These are phyloP conservation scores for Trypanosoma mega DNA, from an alignment of 208 protist genomes.

Conservation along the genomic window DNA sequence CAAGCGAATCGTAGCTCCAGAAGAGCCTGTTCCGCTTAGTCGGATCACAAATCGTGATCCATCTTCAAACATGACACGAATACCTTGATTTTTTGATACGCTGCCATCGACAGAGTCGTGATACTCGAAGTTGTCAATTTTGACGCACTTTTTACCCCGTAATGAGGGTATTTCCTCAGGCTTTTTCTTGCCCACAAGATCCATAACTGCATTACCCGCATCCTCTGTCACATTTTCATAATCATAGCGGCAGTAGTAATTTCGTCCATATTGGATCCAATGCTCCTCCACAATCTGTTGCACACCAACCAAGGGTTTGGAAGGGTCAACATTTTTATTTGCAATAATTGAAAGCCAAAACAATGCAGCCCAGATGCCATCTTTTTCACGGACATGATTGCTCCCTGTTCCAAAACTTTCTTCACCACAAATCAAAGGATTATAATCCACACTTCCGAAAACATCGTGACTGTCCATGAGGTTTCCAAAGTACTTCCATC, in stretches of 20 bases:
- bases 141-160: conserved; percentile 40
- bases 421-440: conserved; percentile 96
- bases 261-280: conserved; percentile 95
- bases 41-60: conserved; percentile 96
- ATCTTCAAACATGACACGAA: conserved; percentile 95
- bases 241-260: conserved; percentile 97
- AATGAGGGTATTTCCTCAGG: conserved; percentile 45
- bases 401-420: conserved; percentile 98
- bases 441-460: conserved; percentile 60
- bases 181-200: conserved; percentile 31
- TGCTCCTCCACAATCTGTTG: conserved; percentile 91
- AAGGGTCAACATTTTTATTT: conserved; percentile 31
- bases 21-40: conserved; percentile 94
- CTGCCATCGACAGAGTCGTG: conserved; percentile 94
- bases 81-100: conserved; percentile 89
- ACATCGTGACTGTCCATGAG: conserved; percentile 94
- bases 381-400: conserved; percentile 98
- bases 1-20: conserved; percentile 95
- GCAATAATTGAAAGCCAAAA: conserved; percentile 97
- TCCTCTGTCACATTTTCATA: conserved; percentile 94
- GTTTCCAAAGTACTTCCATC: conserved; percentile 99
- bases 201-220: conserved; percentile 88
- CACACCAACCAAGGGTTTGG: conserved; percentile 71
- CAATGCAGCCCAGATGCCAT: conserved; percentile 98
- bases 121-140: conserved; percentile 96